Percentiles rank a stretch among this genome's conserved stretches.
Evolutionary conservation across 1,139 yeast species (phyloP).

Genomic region (Geotrichum aggregatum): DNA sequence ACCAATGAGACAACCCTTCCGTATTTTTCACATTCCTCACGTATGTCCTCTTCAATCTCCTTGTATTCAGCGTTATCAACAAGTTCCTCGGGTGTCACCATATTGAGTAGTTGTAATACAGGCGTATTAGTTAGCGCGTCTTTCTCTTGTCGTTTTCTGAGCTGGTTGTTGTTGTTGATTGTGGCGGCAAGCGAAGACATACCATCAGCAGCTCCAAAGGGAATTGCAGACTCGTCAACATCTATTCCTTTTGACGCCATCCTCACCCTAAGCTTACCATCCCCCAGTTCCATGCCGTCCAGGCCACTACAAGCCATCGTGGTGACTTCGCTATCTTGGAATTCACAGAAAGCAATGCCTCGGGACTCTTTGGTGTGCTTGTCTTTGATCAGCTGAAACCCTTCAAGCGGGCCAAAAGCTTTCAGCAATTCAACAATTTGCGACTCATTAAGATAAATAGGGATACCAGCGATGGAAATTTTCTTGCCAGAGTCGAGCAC

Average conservation of each 20-base stretch:
- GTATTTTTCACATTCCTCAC: constrained; percentile 48
- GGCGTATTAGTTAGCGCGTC: constrained; percentile 35
- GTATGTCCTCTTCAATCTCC: constrained; percentile 53
- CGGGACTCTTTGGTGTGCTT: constrained; percentile 37
- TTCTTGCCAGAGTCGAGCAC: constrained; percentile 4
- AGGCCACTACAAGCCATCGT: constrained; percentile 35
- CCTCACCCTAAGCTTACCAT: constrained; percentile 36
- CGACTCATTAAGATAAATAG: constrained; percentile 40
- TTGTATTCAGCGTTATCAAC: constrained; percentile 49
- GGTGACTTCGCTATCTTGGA: constrained; percentile 30
- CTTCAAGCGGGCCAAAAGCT: constrained; percentile 41
- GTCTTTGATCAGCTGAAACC: constrained; percentile 39
- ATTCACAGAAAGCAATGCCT: constrained; percentile 48
- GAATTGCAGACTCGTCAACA: constrained; percentile 30
- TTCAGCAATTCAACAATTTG: constrained; percentile 40
- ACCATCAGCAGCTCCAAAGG: constrained; percentile 29
- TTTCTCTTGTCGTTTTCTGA: neutral
- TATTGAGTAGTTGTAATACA: constrained; percentile 63
- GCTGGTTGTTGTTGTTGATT: constrained; percentile 16
- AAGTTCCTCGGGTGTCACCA: constrained; percentile 61
- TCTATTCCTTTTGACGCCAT: constrained; percentile 37
- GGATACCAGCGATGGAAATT: constrained; percentile 41
- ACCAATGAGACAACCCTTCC: constrained; percentile 55
- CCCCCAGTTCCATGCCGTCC: constrained; percentile 37
- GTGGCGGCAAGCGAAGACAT: constrained; percentile 25